Conservation (phyloP, 768 basidiomycete genomes). For the Panus rudis region DNA sequence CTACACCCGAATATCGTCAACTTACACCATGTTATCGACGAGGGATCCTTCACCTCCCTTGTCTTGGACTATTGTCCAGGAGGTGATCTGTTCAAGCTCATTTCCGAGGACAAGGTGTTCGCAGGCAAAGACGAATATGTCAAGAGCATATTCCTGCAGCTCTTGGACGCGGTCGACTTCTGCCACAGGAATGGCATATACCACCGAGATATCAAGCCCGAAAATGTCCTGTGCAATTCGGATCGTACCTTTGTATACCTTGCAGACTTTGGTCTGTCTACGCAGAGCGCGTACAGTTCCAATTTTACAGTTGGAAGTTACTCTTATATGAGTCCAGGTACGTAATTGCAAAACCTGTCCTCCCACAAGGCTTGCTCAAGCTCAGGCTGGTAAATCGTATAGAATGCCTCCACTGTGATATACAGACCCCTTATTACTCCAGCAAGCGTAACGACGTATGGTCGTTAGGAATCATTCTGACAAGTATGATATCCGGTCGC, state of each 20-base stretch:
- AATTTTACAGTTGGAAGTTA: slow-evolving; percentile 19
- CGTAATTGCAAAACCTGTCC: slow-evolving; percentile 9
- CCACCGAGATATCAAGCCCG: slow-evolving; percentile 53
- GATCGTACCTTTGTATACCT: slow-evolving; percentile 33
- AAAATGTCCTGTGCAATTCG: slow-evolving; percentile 38
- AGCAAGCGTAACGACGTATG: slow-evolving; percentile 18
- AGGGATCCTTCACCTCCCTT: slow-evolving; percentile 57
- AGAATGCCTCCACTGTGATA: slow-evolving; percentile 17
- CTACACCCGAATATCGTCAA: slow-evolving; percentile 58
- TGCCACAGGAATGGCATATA: slow-evolving; percentile 41
- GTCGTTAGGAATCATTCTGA: slow-evolving; percentile 26
- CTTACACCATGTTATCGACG: slow-evolving; percentile 40
- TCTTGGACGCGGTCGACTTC: slow-evolving; percentile 43
- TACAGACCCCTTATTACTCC: slow-evolving; percentile 7
- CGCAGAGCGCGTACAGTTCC: slow-evolving; percentile 9
- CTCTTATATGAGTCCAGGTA: slow-evolving; percentile 22
- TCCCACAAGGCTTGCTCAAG: too few species aligned
- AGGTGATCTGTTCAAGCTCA: slow-evolving; percentile 41
- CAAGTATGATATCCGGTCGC: slow-evolving; percentile 87
- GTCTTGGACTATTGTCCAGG: slow-evolving; percentile 37
- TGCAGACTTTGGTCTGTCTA: slow-evolving; percentile 35
- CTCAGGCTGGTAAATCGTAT: too few species aligned
- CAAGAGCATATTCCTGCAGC: slow-evolving; percentile 39
- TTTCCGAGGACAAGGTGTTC: slow-evolving; percentile 27
- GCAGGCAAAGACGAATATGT: slow-evolving; percentile 37